These are phyloP conservation scores for Calcarisporium arbuscula DNA, from an alignment of 2,329 filamentous ascomycete genomes.

Conservation along the genomic window DNA sequence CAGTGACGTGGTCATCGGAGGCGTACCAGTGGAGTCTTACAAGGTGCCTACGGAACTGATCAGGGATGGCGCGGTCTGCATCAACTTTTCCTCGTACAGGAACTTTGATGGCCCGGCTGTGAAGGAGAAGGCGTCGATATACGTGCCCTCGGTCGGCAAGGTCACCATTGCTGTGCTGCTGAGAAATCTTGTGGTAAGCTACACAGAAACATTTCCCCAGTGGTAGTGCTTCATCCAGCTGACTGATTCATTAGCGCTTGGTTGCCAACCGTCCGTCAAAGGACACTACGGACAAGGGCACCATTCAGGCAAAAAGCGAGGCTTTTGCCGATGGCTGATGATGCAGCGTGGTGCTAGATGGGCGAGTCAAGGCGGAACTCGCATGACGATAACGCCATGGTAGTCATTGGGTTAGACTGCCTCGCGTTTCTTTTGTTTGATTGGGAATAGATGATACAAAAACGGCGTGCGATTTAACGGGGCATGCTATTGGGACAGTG, in stretches of 20 bases:
- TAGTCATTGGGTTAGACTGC: no score
- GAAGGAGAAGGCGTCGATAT: constrained; percentile 94
- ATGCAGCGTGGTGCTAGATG: not conserved
- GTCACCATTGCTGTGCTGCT: constrained; percentile 91
- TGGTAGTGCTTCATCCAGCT: not conserved
- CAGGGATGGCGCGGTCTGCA: constrained; percentile 89
- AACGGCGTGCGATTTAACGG: no score
- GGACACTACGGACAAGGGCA: constrained; percentile 26
- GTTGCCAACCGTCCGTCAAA: constrained; percentile 43
- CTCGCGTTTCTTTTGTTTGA: not conserved
- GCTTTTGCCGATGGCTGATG: constrained; percentile 32
- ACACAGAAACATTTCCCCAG: not conserved
- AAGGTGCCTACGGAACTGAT: constrained; percentile 83
- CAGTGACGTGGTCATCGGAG: constrained; percentile 91
- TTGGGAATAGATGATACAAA: no score
- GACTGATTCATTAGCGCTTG: constrained; percentile 34
- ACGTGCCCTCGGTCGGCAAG: constrained; percentile 94
- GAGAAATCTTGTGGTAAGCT: constrained; percentile 76
- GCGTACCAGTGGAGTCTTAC: constrained; percentile 81
- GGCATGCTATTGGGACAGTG: no score
- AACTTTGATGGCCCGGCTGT: constrained; percentile 83
- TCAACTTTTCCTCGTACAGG: constrained; percentile 95
- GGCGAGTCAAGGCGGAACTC: no score
- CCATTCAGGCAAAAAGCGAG: constrained; percentile 33
- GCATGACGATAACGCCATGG: not conserved